phyloP scores from a whole-genome alignment of 2,329 filamentous ascomycete species.

The Pseudogymnoascus sp. region DNA sequence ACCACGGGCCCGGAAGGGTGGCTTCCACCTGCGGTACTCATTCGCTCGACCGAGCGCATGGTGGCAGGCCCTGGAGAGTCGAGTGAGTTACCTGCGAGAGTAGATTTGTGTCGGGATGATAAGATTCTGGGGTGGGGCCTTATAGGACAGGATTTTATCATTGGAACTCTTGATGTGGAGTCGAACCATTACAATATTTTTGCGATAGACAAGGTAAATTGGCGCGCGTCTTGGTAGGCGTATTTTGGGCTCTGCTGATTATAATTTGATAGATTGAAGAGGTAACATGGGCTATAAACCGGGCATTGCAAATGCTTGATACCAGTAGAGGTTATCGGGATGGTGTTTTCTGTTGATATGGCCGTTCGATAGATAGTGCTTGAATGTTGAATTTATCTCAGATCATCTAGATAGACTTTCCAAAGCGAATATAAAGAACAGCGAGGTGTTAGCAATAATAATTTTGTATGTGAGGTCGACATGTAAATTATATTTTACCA shows the following conservation, averaged over 20 bases:
- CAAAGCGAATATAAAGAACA: not conserved
- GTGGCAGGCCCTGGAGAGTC: not conserved
- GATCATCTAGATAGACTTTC: not conserved
- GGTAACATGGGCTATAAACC: not conserved
- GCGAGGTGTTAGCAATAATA: not conserved
- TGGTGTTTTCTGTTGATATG: not conserved
- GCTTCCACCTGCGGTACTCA: not conserved
- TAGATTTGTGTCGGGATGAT: not conserved
- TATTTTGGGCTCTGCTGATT: not conserved
- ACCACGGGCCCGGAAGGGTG: not conserved
- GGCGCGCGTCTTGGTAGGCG: not conserved
- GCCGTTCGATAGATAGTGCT: not conserved
- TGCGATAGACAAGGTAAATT: not conserved
- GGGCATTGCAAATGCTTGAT: not conserved
- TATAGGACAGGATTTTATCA: not conserved
- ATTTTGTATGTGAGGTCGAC: not conserved
- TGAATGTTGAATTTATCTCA: not conserved
- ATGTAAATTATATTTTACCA: not conserved
- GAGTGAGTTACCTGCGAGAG: not conserved
- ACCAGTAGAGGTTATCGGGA: not conserved
- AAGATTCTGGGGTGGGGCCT: not conserved
- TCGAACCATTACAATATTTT: slow-evolving; percentile 3
- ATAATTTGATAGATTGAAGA: not conserved
- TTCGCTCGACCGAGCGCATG: not conserved
- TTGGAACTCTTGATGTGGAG: not conserved